A percentile compares a stretch with the other conserved stretches of the same genome.
phyloP scores from a whole-genome alignment of 2,329 filamentous ascomycete genomes.

The Shiraia bambusicola region DNA sequence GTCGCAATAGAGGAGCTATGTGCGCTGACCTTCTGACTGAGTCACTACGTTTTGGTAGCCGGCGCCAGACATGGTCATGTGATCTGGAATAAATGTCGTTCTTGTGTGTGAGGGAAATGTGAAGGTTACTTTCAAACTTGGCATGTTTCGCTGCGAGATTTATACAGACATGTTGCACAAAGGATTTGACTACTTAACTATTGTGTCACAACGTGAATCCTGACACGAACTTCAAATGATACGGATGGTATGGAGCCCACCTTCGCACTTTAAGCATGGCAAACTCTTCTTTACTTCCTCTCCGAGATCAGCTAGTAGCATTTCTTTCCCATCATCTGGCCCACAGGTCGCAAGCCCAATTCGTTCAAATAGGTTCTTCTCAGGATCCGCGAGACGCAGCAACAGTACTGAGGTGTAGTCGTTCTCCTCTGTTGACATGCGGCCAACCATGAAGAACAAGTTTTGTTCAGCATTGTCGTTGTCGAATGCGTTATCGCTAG shows the following conservation, averaged over 20 bases:
- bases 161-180: too few relatives aligned
- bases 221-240: conserved; percentile 4
- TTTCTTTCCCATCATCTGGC: background rate
- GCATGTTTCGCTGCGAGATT: too few relatives aligned
- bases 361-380: background rate
- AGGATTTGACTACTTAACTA: too few relatives aligned
- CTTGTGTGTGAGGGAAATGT: too few relatives aligned
- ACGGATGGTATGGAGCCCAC: conserved; percentile 12
- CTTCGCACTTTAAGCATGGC: conserved; percentile 13
- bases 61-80: too few relatives aligned
- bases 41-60: too few relatives aligned
- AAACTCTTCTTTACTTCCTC: conserved; percentile 9
- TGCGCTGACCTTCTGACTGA: too few relatives aligned
- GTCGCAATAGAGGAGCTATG: too few relatives aligned
- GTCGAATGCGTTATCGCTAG: background rate
- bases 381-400: background rate
- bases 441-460: conserved; percentile 1
- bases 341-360: background rate
- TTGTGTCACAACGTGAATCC: background rate
- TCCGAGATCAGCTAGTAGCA: conserved; percentile 5
- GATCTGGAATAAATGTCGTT: too few relatives aligned
- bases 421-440: background rate
- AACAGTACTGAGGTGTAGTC: background rate
- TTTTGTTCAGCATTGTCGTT: background rate
- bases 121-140: too few relatives aligned